Conservation (phyloP, 2,329 filamentous ascomycete species). For the Arachnomyces sp. region DNA sequence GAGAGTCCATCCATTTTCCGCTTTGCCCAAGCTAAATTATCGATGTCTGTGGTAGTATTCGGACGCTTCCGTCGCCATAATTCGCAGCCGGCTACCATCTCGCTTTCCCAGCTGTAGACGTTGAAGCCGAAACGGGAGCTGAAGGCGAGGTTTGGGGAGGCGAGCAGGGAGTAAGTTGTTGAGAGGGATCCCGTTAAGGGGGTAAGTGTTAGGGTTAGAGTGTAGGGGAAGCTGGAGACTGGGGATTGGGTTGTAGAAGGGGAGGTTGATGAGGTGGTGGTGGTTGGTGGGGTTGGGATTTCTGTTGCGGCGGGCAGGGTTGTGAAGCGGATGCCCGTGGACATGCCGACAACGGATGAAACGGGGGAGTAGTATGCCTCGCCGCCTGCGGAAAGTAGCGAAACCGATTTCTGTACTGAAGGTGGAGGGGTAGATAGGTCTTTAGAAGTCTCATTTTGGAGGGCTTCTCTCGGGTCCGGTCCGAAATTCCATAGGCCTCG, state of each 20-base stretch:
- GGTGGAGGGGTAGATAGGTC: slow-evolving; percentile 10
- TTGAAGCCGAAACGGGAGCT: slow-evolving; percentile 95
- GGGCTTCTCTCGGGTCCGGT: slow-evolving; percentile 44
- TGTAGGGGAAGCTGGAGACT: slow-evolving; percentile 75
- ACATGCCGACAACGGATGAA: slow-evolving; percentile 90
- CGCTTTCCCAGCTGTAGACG: slow-evolving; percentile 95
- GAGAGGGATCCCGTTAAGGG: slow-evolving; percentile 91
- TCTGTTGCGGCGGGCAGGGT: slow-evolving; percentile 59
- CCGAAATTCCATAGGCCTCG: slow-evolving; percentile 94
- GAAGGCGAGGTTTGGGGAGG: slow-evolving; percentile 72
- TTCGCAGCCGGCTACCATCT: slow-evolving; percentile 85
- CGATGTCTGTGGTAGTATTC: slow-evolving; percentile 29
- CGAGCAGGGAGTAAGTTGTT: slow-evolving; percentile 84
- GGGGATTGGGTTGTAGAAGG: slow-evolving; percentile 19
- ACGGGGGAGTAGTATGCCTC: slow-evolving; percentile 93
- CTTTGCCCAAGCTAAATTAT: slow-evolving; percentile 39
- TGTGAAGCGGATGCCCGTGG: slow-evolving; percentile 79
- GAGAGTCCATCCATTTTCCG: slow-evolving; percentile 26
- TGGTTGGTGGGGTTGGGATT: slow-evolving; percentile 13
- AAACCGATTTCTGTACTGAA: slow-evolving; percentile 53
- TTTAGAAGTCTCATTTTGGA: background rate
- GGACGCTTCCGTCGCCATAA: slow-evolving; percentile 62
- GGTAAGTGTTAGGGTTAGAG: slow-evolving; percentile 86
- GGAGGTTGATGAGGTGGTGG: slow-evolving; percentile 9
- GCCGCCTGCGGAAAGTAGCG: slow-evolving; percentile 81